A percentile compares a stretch with the other conserved stretches of the same genome.
Conservation (phyloP, 495 filamentous ascomycete genomes). For the Podospora appendiculata region DNA sequence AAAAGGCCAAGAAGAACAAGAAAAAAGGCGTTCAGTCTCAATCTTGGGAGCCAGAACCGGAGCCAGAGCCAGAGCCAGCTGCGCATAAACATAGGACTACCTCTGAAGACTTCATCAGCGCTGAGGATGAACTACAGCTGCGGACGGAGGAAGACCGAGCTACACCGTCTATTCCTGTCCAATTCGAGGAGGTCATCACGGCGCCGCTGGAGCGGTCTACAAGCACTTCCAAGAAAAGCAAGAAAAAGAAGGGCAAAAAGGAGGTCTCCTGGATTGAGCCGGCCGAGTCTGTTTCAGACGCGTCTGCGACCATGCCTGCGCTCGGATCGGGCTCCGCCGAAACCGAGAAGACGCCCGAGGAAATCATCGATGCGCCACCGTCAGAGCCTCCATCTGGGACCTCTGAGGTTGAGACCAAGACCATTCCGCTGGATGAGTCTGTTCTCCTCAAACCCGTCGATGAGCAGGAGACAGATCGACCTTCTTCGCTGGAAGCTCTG, state of each 20-base stretch:
- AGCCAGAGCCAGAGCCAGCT: not conserved
- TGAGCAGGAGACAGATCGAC: no score
- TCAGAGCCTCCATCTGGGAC: no score
- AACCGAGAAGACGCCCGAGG: not conserved
- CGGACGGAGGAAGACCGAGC: not conserved
- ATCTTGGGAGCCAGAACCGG: not conserved
- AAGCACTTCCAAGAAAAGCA: conserved; percentile 18
- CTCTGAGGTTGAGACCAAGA: no score
- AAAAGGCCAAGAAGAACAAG: conserved; percentile 22
- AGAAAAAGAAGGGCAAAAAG: conserved; percentile 23
- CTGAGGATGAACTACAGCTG: not conserved
- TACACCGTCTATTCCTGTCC: not conserved
- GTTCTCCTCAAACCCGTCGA: no score
- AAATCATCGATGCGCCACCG: no score
- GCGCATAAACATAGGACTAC: not conserved
- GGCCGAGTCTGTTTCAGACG: not conserved
- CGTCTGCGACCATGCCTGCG: not conserved
- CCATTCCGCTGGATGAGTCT: no score
- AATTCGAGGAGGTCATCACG: not conserved
- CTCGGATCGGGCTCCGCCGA: not conserved
- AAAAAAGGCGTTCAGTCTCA: not conserved
- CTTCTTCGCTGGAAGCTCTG: no score
- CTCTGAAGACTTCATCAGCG: not conserved
- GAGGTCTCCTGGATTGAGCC: conserved; percentile 12
- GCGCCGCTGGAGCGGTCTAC: conserved; percentile 2